Base-by-base conservation (phyloP, 2,329 filamentous ascomycete species). In the Penicillium sp. region DNA sequence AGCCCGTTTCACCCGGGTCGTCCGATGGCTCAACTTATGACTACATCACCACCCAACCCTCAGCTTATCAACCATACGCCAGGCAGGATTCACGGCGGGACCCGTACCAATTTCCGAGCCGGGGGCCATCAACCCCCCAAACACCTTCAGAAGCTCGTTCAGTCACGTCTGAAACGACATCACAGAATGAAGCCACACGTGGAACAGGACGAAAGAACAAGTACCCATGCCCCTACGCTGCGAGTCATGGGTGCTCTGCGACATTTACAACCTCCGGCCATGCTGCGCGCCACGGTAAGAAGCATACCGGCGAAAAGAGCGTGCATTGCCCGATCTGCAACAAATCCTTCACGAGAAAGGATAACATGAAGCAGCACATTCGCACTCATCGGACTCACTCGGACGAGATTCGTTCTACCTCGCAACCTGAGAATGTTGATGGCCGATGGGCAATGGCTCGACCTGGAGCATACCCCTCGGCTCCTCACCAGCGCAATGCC, bases 311-410 rank as follows among this genome's bases (percentile, higher is more conserved):
- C 47, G 82, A 84, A 68, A 85, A 85, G 66, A 81, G 83, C 52
- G 81, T 83, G n/a, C 77, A 81, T 60, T 85, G 82, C 62, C 82
- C 82, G 0, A 80, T 84, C 53, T 85, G 82, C 72, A 80, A 81
- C 71, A 85, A 85, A 66, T 81, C 81, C 11, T 85, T 85, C 62
- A 84, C 82, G 11, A 79, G 82, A 55, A 85, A 85, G 62, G 82
- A 85, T 70, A 85, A 85, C 67, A 85, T 85, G 82, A 83, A 85
- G 67, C 82, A 85, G 65, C 82, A 85, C 59, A 80, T 81, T 36
- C 75, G 82, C 30, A 85, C 82, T 0, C 82, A 85, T 63, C 67
- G 70, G 30, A 65, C 63, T 0, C 64, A 66, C 37, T 67, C 65
- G 0, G 63, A 70, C 16, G 67, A 69, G 2, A 64, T 63, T 55